These are phyloP conservation scores for Saccharomycopsis amapae DNA, from an alignment of 805 yeast genomes.

Conservation along the genomic window DNA sequence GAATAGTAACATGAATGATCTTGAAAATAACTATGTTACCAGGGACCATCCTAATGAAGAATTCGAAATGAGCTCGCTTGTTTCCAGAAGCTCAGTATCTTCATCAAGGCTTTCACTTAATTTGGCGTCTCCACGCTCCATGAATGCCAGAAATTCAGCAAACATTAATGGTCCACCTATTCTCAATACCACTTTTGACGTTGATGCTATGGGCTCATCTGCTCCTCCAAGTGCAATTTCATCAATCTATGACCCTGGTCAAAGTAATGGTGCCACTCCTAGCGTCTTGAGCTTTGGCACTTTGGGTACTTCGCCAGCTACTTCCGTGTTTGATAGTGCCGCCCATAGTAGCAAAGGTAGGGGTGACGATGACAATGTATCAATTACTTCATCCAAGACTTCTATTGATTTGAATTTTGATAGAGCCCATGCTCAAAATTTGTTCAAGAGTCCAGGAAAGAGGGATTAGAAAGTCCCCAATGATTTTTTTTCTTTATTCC, in stretches of 20 bases:
- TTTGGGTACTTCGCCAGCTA: neutral
- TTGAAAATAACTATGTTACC: slow-evolving; percentile 8
- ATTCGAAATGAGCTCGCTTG: slow-evolving; percentile 19
- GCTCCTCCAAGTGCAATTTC: slow-evolving; percentile 1
- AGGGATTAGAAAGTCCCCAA: no score
- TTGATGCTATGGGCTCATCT: neutral
- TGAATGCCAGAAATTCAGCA: neutral
- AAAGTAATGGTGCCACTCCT: neutral
- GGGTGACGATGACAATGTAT: neutral
- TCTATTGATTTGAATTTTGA: slow-evolving; percentile 4
- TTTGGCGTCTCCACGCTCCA: slow-evolving; percentile 3
- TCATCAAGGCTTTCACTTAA: slow-evolving; percentile 9
- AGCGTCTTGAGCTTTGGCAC: slow-evolving; percentile 1
- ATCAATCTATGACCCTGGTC: neutral
- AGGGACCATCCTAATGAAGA: slow-evolving; percentile 11
- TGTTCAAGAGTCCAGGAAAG: neutral
- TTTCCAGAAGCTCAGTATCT: slow-evolving; percentile 17
- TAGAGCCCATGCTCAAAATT: neutral
- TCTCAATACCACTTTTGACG: slow-evolving; percentile 4
- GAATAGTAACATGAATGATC: slow-evolving; percentile 8
- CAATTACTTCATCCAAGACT: neutral
- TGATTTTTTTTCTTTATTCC: no score
- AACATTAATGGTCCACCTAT: neutral
- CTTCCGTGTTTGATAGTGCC: neutral
- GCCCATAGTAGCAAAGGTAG: neutral